Percentiles rank a stretch among this genome's conserved stretches.
phyloP scores from a whole-genome alignment of 768 basidiomycete species.

The Mycena galericulata region DNA sequence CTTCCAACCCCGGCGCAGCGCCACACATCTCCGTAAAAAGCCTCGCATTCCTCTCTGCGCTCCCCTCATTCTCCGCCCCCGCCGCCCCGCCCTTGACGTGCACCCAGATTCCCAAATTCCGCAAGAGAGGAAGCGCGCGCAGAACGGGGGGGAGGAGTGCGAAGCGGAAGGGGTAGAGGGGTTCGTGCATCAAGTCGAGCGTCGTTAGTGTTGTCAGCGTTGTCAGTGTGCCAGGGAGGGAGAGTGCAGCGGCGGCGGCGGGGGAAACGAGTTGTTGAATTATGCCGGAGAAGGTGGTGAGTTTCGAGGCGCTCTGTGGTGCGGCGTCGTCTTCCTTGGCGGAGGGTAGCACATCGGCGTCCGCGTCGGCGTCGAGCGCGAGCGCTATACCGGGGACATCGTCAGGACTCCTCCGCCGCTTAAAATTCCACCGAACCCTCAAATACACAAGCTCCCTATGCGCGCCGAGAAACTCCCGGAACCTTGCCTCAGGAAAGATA shows the following conservation, averaged over 20 bases:
- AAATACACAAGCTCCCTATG: slow-evolving; percentile 56
- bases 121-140: slow-evolving; percentile 50
- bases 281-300: slow-evolving; percentile 62
- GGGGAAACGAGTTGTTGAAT: slow-evolving; percentile 59
- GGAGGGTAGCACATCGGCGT: too few relatives aligned
- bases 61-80: too few relatives aligned
- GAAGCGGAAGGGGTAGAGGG: slow-evolving; percentile 54
- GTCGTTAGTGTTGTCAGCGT: slow-evolving; percentile 46
- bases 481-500: slow-evolving; percentile 38
- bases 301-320: too few relatives aligned
- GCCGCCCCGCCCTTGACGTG: slow-evolving; percentile 51
- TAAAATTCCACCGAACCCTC: slow-evolving; percentile 64
- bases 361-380: slow-evolving; percentile 47
- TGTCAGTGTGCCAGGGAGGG: too few relatives aligned
- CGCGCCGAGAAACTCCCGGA: slow-evolving; percentile 52
- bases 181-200: slow-evolving; percentile 63
- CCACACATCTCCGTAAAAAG: slow-evolving; percentile 52
- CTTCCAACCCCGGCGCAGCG: slow-evolving; percentile 53
- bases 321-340: too few relatives aligned
- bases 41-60: too few relatives aligned
- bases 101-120: slow-evolving; percentile 61
- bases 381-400: slow-evolving; percentile 48
- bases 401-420: slow-evolving; percentile 61
- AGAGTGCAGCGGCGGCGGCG: slow-evolving; percentile 34
- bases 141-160: slow-evolving; percentile 49